These are phyloP conservation scores for Hordeum vulgare DNA, from an alignment of 176 grass and related monocot genomes.

Conservation along the genomic window DNA sequence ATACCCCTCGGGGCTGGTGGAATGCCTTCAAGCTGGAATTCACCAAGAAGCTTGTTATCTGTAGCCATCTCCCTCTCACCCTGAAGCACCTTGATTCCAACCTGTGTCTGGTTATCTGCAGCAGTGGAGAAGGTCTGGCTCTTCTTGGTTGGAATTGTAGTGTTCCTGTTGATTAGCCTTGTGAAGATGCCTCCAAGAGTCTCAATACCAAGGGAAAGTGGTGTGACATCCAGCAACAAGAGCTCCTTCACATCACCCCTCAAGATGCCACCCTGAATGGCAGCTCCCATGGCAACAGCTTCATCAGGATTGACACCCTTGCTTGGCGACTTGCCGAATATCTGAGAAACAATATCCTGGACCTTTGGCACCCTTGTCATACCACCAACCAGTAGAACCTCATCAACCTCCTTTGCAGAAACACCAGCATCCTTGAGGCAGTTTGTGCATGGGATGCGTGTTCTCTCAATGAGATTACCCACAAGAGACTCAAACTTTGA, in stretches of 20 bases:
- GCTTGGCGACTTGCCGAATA: slow-evolving; percentile 85
- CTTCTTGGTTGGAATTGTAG: slow-evolving; percentile 97
- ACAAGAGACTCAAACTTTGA: slow-evolving; percentile 91
- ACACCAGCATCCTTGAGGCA: slow-evolving; percentile 93
- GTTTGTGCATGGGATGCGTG: slow-evolving; percentile 67
- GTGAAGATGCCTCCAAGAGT: slow-evolving; percentile 98
- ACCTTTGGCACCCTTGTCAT: slow-evolving; percentile 99
- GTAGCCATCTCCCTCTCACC: slow-evolving; percentile 97
- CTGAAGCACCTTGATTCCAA: slow-evolving; percentile 87
- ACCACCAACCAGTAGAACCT: slow-evolving; percentile 90
- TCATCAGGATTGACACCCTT: slow-evolving; percentile 99
- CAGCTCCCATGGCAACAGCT: slow-evolving; percentile 94
- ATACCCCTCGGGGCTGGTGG: slow-evolving; percentile 84
- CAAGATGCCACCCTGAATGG: slow-evolving; percentile 84
- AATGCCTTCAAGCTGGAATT: slow-evolving; percentile 92
- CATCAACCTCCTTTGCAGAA: slow-evolving; percentile 83
- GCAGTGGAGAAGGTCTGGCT: slow-evolving; percentile 95
- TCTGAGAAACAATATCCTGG: slow-evolving; percentile 80
- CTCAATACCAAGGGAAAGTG: slow-evolving; percentile 94
- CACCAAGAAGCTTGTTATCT: slow-evolving; percentile 94
- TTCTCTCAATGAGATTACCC: slow-evolving; percentile 73
- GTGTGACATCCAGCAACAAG: slow-evolving; percentile 91
- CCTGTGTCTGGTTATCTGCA: slow-evolving; percentile 82
- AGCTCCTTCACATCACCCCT: slow-evolving; percentile 99
- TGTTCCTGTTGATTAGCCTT: slow-evolving; percentile 89